Base-by-base conservation (phyloP, 2,329 filamentous ascomycete genomes). In the Ascochyta koolunga region DNA sequence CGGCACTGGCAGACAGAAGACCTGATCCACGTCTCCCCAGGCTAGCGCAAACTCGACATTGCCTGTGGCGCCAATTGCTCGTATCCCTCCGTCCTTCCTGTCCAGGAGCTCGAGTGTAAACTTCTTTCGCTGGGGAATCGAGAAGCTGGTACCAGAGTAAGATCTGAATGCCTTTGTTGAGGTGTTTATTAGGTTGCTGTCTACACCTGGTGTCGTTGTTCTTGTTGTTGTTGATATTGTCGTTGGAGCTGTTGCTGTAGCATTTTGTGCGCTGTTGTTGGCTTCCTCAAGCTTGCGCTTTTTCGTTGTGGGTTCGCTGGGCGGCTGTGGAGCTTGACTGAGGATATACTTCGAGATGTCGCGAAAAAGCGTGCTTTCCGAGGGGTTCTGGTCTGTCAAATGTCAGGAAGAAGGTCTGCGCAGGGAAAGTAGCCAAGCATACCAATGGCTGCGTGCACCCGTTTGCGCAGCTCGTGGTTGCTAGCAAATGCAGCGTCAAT, bases 121-220 rank as follows among this genome's bases (percentile, higher is more conserved):
- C 75, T 88, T 88, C 76, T 87, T 88, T 47, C 86, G 77, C 62
- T 85, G 82, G 3, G 86, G 86, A 0, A 86, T 78, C 15, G 83
- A 79, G 70, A 88, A 86, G 50, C 83, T 86, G 49, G 86, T 76
- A 60, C 86, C 84, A 50, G 66, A 58, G 31, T 70, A 70, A 25
- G 62, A 60, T 19, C 67, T 65, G 62, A 68, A 73, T 19, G 73
- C 65, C 29, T 66, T 67, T 25, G 61, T 58, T 3, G 56, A 40
- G 7, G 59, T 21, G 59, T 62, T 72, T 8, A 57, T 51, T 27
- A 74, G 58, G 19, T 54, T 64, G 18, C 61, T 61, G 9, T 48
- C 27, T 11, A 29, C 54, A n/a, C 44, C 39, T 35, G 50, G 5
- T n/a, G 51, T 29, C 18, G 36, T 18, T 29, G n/a, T n/a, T n/a